These are phyloP conservation scores for Mortierella sp. DNA, from an alignment of 371 early-diverging fungal genomes.

Conservation along the genomic window DNA sequence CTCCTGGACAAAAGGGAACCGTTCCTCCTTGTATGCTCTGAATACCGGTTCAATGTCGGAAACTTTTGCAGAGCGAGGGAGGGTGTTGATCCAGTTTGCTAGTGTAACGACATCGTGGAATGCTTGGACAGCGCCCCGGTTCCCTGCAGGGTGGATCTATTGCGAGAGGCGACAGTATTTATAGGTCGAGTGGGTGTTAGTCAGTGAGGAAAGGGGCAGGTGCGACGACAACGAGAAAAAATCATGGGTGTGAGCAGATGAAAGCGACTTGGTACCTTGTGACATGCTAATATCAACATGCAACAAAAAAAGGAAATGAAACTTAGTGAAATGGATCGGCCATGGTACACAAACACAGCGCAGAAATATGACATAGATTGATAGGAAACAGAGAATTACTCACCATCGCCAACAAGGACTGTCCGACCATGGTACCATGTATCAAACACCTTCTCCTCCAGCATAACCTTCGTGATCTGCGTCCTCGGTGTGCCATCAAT, in stretches of 20 bases:
- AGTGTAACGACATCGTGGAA: constrained; percentile 1
- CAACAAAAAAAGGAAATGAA: not conserved
- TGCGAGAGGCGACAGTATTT: not conserved
- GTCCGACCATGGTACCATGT: constrained; percentile 30
- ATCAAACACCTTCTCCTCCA: constrained; percentile 43
- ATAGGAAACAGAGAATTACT: no score
- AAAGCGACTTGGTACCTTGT: not conserved
- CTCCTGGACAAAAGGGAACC: not conserved
- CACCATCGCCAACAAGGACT: constrained; percentile 42
- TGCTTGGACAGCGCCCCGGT: not conserved
- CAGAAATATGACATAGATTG: no score
- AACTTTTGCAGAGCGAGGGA: not conserved
- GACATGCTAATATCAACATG: not conserved
- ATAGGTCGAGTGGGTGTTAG: not conserved
- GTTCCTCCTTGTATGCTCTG: not conserved
- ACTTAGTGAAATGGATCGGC: no score
- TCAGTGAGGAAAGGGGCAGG: not conserved
- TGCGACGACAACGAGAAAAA: not conserved
- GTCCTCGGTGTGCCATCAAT: constrained; percentile 22
- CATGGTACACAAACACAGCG: no score
- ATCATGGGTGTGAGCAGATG: not conserved
- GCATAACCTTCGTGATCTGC: constrained; percentile 26
- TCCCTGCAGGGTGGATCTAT: not conserved
- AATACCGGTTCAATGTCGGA: not conserved
- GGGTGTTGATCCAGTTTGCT: constrained; percentile 1